Percentiles rank a stretch among this genome's conserved stretches.
phyloP scores from a whole-genome alignment of 352 stramenopile species.

The Pythium monospermum region DNA sequence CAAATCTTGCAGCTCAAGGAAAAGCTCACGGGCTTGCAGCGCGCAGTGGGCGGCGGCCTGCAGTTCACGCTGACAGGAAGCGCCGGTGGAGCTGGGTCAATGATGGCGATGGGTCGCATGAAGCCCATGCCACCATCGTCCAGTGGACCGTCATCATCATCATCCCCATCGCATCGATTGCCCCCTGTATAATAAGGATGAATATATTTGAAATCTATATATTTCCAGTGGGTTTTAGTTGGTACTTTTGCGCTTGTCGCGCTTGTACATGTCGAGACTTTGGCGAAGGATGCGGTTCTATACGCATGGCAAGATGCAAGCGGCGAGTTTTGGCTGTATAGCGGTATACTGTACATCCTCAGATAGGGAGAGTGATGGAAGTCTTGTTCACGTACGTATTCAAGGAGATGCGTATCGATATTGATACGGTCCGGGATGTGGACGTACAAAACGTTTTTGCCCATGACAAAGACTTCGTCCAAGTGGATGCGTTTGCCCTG shows the following conservation, averaged over 20 bases:
- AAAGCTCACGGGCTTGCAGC: constrained; percentile 55
- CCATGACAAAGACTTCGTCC: constrained; percentile 88
- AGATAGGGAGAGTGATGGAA: too few relatives aligned
- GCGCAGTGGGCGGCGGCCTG: constrained; percentile 48
- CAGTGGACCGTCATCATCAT: constrained; percentile 4
- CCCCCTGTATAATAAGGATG: constrained; percentile 62
- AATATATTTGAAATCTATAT: too few relatives aligned
- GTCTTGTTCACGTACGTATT: constrained; percentile 76
- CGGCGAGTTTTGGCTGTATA: too few relatives aligned
- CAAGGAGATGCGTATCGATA: constrained; percentile 66
- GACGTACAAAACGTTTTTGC: constrained; percentile 79
- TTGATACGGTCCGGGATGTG: constrained; percentile 86
- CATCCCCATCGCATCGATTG: constrained; percentile 37
- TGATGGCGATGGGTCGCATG: constrained; percentile 3
- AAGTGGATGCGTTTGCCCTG: constrained; percentile 55
- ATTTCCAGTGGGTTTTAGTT: not conserved
- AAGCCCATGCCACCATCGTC: constrained; percentile 29
- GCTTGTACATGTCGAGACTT: constrained; percentile 79
- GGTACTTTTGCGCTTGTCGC: constrained; percentile 48
- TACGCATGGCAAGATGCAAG: not conserved
- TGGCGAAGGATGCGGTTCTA: constrained; percentile 76
- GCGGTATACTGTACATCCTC: too few relatives aligned
- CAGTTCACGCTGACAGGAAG: constrained; percentile 38
- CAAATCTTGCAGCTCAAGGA: constrained; percentile 74
- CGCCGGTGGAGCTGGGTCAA: constrained; percentile 3